Conservation (phyloP, 2,329 filamentous ascomycete genomes). For the Colletotrichum australisinense region DNA sequence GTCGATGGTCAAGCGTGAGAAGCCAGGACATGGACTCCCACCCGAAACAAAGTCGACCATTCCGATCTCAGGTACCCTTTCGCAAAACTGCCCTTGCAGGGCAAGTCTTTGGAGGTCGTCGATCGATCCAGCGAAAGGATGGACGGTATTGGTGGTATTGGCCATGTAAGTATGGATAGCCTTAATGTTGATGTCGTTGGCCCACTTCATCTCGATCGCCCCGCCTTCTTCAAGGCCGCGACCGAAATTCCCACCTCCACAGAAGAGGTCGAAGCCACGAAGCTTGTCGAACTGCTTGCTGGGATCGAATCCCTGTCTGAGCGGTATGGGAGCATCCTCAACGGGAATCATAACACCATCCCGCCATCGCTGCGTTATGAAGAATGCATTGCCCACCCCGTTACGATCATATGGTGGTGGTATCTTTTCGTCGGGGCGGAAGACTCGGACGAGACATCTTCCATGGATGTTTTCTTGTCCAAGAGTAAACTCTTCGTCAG, state of each 20-base stretch:
- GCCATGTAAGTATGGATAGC: conserved; percentile 81
- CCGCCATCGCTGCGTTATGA: conserved; percentile 58
- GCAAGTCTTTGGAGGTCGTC: conserved; percentile 72
- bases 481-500: conserved; percentile 55
- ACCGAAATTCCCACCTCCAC: conserved; percentile 82
- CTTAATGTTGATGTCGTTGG: conserved; percentile 72
- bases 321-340: conserved; percentile 20
- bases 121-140: conserved; percentile 77
- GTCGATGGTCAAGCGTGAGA: conserved; percentile 72
- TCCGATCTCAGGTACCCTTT: conserved; percentile 66
- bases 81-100: conserved; percentile 60
- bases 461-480: conserved; percentile 57
- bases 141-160: conserved; percentile 61
- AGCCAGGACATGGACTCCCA: conserved; percentile 83
- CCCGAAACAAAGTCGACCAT: conserved; percentile 77
- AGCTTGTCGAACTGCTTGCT: conserved; percentile 50
- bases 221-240: conserved; percentile 80
- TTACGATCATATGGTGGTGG: conserved; percentile 72
- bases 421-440: conserved; percentile 56
- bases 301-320: conserved; percentile 69
- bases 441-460: conserved; percentile 70
- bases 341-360: conserved; percentile 37
- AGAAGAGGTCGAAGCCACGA: conserved; percentile 78
- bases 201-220: conserved; percentile 72
- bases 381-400: conserved; percentile 76